Base-by-base conservation (phyloP, 2,329 filamentous ascomycete species). In the Calonectria pseudoturangicola region DNA sequence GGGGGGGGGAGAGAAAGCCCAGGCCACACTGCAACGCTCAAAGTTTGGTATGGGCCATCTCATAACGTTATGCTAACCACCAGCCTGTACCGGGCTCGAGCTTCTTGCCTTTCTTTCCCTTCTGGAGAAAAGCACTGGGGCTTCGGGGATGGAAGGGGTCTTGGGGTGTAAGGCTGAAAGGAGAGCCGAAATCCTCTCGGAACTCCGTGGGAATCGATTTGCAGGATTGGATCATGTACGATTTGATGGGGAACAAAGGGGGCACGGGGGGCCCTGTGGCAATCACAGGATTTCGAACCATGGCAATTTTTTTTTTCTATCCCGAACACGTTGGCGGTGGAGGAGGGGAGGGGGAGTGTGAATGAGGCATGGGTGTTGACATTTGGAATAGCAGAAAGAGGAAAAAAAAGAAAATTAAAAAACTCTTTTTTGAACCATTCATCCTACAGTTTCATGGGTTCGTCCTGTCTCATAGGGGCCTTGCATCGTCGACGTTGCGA, bases 151-250 rank as follows among this genome's bases (percentile, higher is more conserved):
- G 21, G 21, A 21, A 21, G 8, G 33, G 7, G 8, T 36, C 33
- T 12, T 69, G 45, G 71, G 71, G 50, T 73, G 71, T 76, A 73
- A 77, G 77, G 76, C 73, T 78, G 77, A 78, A 67, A 66, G 54
- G 21, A 28, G 28, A 56, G 50, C 50, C 50, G 50, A 56, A 56
- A 25, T 5, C 47, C 47, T 27, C 25, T 16, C n/a, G 10, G 13
- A 25, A 30, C 18, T 30, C 50, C 50, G 13, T 15, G 9, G 27
- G 18, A n/a, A 36, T 43, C 41, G 41, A 36, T 36, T 28, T 36
- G 50, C 27, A 56, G 50, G 50, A 56, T 56, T 56, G 50, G 50
- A 30, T 12, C 50, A 12, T 56, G 50, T 36, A 56, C 50, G 50
- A 56, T 56, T 56, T 18, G 27, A 51, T 51, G 48, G 48, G 10